phyloP scores from a whole-genome alignment of 2,329 filamentous ascomycete species.

The Monascus ruber region DNA sequence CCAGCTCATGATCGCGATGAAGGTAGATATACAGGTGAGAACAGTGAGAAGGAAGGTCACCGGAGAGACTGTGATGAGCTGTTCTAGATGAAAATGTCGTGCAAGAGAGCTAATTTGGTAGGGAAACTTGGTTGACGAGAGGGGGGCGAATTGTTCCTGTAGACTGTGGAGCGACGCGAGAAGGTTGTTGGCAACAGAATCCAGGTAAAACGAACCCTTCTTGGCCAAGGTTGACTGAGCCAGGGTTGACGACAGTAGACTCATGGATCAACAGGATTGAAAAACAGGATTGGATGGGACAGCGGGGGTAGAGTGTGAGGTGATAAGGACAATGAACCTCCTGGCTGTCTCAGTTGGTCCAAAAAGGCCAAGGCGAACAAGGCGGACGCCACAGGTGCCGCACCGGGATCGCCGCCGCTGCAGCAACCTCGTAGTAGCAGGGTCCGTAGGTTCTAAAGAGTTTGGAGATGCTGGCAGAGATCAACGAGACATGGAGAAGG shows the following conservation, averaged over 20 bases:
- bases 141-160: conserved; percentile 18
- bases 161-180: conserved; percentile 21
- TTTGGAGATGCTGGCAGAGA: no score
- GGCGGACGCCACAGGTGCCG: no score
- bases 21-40: conserved; percentile 16
- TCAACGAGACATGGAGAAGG: no score
- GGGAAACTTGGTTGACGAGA: conserved; percentile 11
- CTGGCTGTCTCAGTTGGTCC: no score
- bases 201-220: conserved; percentile 29
- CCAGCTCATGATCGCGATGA: conserved; percentile 25
- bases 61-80: conserved; percentile 4
- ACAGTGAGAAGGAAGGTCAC: conserved; percentile 15
- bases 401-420: no score
- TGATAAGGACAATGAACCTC: no score
- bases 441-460: no score
- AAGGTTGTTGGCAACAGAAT: conserved; percentile 20
- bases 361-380: no score
- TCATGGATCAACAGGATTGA: conserved; percentile 21
- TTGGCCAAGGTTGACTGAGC: conserved; percentile 29
- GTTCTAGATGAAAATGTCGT: conserved; percentile 11
- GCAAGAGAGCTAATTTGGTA: conserved; percentile 12
- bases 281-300: no score
- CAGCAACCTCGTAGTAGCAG: no score
- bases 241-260: conserved; percentile 24
- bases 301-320: no score